Evolutionary conservation across 306 rosid species (phyloP).

Genomic region (Vigna reflexopilosa): DNA sequence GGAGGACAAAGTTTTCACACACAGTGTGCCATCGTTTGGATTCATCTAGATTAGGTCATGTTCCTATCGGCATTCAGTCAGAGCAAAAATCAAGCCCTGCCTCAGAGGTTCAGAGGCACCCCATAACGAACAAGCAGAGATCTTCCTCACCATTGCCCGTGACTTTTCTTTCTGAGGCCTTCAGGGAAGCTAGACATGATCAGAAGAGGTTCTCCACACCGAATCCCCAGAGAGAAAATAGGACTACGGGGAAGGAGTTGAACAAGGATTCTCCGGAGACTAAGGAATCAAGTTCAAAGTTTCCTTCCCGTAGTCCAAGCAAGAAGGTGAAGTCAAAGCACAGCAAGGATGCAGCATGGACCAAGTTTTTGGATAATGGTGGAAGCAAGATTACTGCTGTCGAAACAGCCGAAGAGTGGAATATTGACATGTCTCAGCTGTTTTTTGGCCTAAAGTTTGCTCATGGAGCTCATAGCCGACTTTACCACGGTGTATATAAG

Average conservation of each 20-base stretch:
- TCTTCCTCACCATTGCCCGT: conserved; percentile 78
- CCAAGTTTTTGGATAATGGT: conserved; percentile 70
- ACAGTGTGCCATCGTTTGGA: conserved; percentile 86
- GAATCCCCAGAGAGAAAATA: conserved; percentile 59
- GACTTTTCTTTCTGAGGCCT: conserved; percentile 57
- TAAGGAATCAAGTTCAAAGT: conserved; percentile 45
- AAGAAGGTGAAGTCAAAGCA: conserved; percentile 48
- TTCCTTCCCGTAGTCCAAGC: conserved; percentile 47
- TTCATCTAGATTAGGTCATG: conserved; percentile 52
- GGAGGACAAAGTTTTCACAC: conserved; percentile 88
- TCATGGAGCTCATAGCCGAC: conserved; percentile 96
- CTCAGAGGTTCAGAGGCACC: conserved; percentile 39
- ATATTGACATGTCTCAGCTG: conserved; percentile 79
- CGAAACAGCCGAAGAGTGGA: conserved; percentile 78
- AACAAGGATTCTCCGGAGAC: conserved; percentile 51
- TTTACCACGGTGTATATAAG: conserved; percentile 87
- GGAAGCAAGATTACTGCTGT: conserved; percentile 80
- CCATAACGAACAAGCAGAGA: conserved; percentile 62
- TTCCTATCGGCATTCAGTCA: conserved; percentile 47
- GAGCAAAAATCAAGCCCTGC: conserved; percentile 52
- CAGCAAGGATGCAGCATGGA: conserved; percentile 73
- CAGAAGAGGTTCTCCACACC: conserved; percentile 83
- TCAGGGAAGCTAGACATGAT: conserved; percentile 75
- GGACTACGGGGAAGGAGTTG: conserved; percentile 51
- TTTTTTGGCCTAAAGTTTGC: conserved; percentile 90